Evolutionary conservation across 31 red algal species (phyloP).

Genomic region (Odonthalia washingtoniensis): DNA sequence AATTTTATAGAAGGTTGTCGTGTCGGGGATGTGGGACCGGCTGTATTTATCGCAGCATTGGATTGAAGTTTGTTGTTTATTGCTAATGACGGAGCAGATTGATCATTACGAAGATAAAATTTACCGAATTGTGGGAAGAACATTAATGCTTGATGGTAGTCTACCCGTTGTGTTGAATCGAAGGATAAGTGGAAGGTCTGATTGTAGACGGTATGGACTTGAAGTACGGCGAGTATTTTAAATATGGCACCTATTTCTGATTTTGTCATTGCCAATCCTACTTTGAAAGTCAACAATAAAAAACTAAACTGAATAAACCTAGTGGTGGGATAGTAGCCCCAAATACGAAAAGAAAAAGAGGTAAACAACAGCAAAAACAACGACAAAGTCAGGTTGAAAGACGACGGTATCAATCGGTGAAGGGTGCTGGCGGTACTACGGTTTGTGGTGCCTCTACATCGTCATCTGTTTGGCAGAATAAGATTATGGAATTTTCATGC

Average conservation of each 20-base stretch:
- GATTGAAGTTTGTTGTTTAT: constrained; percentile 53
- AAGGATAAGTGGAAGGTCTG: background rate
- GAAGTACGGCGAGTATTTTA: constrained; percentile 79
- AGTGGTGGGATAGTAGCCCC: too few species aligned
- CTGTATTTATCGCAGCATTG: constrained; percentile 58
- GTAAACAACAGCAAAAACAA: too few species aligned
- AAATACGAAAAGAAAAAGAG: too few species aligned
- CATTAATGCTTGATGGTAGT: constrained; percentile 1
- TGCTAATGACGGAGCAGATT: constrained; percentile 75
- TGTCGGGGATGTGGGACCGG: constrained; percentile 79
- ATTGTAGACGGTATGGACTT: constrained; percentile 48
- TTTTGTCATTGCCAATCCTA: constrained; percentile 58
- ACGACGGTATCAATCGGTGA: too few species aligned
- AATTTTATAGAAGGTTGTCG: too few species aligned
- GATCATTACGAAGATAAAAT: constrained; percentile 55
- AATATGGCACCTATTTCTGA: constrained; percentile 74
- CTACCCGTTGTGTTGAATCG: constrained; percentile 9
- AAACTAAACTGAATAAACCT: background rate
- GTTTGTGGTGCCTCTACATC: too few species aligned
- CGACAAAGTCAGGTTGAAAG: too few species aligned
- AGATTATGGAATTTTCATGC: too few species aligned
- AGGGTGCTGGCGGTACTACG: too few species aligned
- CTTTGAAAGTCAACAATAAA: background rate
- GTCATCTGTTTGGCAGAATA: too few species aligned
- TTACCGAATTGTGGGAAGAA: constrained; percentile 27